phyloP scores from a whole-genome alignment of 345 rosid genomes.

The Populus deltoides region DNA sequence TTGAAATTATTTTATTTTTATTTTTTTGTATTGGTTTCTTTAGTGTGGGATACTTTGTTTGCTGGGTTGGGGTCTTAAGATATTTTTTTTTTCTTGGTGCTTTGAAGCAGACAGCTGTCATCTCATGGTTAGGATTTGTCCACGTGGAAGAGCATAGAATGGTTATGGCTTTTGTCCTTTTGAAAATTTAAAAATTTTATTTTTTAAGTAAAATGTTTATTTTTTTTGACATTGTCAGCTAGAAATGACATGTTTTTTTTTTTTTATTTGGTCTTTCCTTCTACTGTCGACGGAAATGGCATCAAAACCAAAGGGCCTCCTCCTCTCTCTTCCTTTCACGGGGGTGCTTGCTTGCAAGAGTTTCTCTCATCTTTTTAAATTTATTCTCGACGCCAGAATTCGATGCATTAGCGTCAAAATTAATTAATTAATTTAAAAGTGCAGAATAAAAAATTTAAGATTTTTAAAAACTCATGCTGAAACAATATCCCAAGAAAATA shows the following conservation, averaged over 20 bases:
- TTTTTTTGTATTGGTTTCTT: not conserved
- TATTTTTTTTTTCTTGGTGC: not conserved
- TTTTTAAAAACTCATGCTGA: no score
- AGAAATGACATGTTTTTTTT: not conserved
- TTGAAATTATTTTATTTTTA: not conserved
- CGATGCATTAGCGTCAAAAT: no score
- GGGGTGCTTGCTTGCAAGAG: no score
- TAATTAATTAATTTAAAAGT: no score
- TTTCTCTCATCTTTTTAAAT: no score
- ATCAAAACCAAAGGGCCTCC: not conserved
- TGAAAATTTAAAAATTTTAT: no score
- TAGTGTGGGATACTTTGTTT: not conserved
- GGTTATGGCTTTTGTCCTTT: not conserved
- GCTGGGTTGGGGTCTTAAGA: not conserved
- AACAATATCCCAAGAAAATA: no score
- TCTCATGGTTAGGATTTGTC: conserved; percentile 1
- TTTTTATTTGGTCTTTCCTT: not conserved
- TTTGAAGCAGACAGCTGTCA: not conserved
- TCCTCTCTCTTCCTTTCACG: no score
- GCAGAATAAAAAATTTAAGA: no score
- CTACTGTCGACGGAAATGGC: not conserved
- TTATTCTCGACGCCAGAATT: no score
- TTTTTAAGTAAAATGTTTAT: no score
- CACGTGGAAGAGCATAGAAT: conserved; percentile 3
- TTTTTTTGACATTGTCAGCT: not conserved